phyloP scores from a whole-genome alignment of 108 stramenopile species.

The Cyclotella distinguenda region DNA sequence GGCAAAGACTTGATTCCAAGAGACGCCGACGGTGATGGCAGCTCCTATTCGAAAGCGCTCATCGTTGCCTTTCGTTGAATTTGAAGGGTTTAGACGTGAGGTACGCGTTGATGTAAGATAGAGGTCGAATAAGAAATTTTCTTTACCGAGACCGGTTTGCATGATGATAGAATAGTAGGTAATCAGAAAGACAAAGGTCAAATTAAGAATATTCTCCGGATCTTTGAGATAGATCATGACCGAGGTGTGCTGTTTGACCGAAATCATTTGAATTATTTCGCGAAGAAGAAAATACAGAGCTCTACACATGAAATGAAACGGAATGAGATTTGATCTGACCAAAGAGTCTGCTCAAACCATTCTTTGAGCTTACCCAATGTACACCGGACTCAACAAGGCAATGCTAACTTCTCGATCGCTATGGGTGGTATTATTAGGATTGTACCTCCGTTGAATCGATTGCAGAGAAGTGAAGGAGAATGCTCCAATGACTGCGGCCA shows the following conservation, averaged over 20 bases:
- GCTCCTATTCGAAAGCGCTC: slow-evolving; percentile 57
- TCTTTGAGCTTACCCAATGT: slow-evolving; percentile 44
- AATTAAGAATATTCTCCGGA: slow-evolving; percentile 71
- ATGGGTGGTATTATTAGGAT: slow-evolving; percentile 15
- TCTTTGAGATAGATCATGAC: slow-evolving; percentile 59
- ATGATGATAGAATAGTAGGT: slow-evolving; percentile 66
- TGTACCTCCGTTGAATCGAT: slow-evolving; percentile 23
- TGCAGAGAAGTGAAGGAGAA: slow-evolving; percentile 29
- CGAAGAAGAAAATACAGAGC: slow-evolving; percentile 70
- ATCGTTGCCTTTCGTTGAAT: slow-evolving; percentile 34
- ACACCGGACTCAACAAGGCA: slow-evolving; percentile 41
- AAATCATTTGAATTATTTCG: slow-evolving; percentile 64
- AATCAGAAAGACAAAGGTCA: slow-evolving; percentile 65
- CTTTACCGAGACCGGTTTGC: slow-evolving; percentile 33
- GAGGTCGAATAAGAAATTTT: too few species aligned
- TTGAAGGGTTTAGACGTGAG: too few species aligned
- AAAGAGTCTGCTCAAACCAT: too few species aligned
- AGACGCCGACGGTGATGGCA: slow-evolving; percentile 66
- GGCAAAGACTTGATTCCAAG: slow-evolving; percentile 69
- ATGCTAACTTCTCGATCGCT: slow-evolving; percentile 1
- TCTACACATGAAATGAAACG: neutral
- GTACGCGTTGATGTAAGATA: too few species aligned
- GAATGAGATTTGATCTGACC: too few species aligned
- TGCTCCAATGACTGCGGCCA: slow-evolving; percentile 15
- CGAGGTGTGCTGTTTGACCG: slow-evolving; percentile 49